Evolutionary conservation across 768 basidiomycete genomes (phyloP), one percentile per base, ranked within the genome.

Genomic region (Pulveroboletus sp.): DNA sequence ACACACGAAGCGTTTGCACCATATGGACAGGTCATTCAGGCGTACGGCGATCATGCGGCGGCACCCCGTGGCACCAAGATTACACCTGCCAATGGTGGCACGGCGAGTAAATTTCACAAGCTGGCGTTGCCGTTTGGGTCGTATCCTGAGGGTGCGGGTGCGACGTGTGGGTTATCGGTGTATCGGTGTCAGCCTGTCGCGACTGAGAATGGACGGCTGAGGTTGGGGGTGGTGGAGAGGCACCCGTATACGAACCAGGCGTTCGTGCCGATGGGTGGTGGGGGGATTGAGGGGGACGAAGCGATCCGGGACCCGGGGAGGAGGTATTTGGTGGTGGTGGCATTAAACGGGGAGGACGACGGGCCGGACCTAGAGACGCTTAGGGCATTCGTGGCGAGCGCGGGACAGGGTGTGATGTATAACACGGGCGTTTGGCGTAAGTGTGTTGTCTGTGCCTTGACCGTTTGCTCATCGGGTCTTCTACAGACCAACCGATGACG

Each of bases 21-120:
- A 0, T 99, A 86, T 69, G 97, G 97, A 1, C 78, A 90, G 59
- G 94, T 98, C 45, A 77, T 97, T 41, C 92, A 98, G 70, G 93
- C 87, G 2, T 97, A 88, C 64, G 72, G 75, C 1, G 81, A 89
- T 59, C 74, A 78, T 36, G 66, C 78, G 13, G 77, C 84, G 12
- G 85, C 80, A 6, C 85, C 92, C 1, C 81, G 79, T 43, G 81
- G 77, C 9, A 78, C 80, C 33, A 82, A 79, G 58, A 78, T 91
- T 45, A 92, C 92, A 4, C 71, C 78, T 16, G 94, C 92, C 24
- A 98, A 98, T 67, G 85, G 80, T 54, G 93, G 90, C 35, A 90
- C 92, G 4, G 97, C 97, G 0, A 76, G 69, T 59, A 99, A 99
- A 68, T 97, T 88, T 71, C 93, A 98, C 73, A 90, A 94, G 64